A percentile compares a stretch with the other conserved stretches of the same genome.
phyloP scores from a whole-genome alignment of 1,284 basidiomycete species.

The Vanrija pseudolonga region DNA sequence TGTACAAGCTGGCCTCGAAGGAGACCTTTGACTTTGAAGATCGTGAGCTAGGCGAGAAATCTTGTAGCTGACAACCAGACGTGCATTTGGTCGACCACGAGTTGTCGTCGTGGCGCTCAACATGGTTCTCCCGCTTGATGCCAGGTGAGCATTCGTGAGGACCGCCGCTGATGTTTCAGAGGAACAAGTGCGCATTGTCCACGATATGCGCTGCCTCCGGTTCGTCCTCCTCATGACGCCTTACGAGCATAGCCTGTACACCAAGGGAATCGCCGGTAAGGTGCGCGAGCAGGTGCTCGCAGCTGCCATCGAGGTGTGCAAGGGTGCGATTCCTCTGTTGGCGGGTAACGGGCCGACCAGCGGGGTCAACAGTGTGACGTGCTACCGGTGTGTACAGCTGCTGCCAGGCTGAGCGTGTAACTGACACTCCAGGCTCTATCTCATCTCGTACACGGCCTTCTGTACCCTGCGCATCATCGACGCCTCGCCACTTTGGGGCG shows the following conservation, averaged over 20 bases:
- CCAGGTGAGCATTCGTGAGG: not conserved
- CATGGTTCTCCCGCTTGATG: constrained; percentile 4
- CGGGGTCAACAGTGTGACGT: constrained; percentile 8
- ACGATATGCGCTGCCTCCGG: constrained; percentile 10
- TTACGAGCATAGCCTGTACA: constrained; percentile 10
- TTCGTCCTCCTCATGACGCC: constrained; percentile 17
- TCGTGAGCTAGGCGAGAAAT: not conserved
- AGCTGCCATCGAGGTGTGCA: constrained; percentile 15
- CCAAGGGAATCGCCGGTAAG: constrained; percentile 3
- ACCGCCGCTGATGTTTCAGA: not conserved
- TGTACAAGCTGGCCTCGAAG: not conserved
- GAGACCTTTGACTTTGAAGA: constrained; percentile 6
- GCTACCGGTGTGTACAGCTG: constrained; percentile 9
- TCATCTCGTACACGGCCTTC: constrained; percentile 15
- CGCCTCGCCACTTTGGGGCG: not conserved
- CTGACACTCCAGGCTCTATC: constrained; percentile 10
- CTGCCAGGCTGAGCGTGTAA: constrained; percentile 2
- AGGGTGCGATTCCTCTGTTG: constrained; percentile 12
- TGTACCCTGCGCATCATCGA: constrained; percentile 18
- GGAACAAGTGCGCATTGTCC: constrained; percentile 8
- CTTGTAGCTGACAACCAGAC: constrained; percentile 2
- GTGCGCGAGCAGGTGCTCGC: constrained; percentile 11
- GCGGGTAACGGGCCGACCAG: constrained; percentile 1
- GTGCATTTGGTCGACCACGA: constrained; percentile 1
- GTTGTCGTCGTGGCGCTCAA: constrained; percentile 2